Evolutionary conservation across 2,329 filamentous ascomycete genomes (phyloP).

Genomic region (Trichoderma cornu-damae): DNA sequence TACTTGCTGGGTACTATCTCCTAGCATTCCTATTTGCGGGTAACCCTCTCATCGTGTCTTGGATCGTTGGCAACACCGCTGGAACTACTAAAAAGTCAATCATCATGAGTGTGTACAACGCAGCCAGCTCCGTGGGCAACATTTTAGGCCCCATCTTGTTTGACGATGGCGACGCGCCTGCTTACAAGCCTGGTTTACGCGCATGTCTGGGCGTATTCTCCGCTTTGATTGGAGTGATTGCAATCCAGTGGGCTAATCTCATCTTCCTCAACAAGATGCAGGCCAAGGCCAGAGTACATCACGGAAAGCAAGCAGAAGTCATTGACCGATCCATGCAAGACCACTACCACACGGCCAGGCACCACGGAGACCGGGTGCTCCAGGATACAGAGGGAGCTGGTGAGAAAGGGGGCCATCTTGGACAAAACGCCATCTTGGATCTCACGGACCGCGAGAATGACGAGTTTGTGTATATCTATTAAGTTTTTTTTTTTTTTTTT

Average conservation of each 20-base stretch:
- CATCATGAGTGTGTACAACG: constrained; percentile 60
- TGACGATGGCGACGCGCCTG: constrained; percentile 50
- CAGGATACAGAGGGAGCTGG: constrained; percentile 1
- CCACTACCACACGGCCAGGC: constrained; percentile 33
- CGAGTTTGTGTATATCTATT: constrained; percentile 62
- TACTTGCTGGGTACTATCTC: constrained; percentile 60
- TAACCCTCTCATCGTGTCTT: constrained; percentile 61
- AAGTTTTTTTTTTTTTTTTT: no score
- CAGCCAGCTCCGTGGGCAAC: constrained; percentile 57
- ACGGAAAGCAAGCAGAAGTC: constrained; percentile 57
- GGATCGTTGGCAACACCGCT: constrained; percentile 65
- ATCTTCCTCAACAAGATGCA: constrained; percentile 54
- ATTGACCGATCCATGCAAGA: constrained; percentile 57
- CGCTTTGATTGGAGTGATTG: constrained; percentile 47
- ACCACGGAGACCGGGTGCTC: constrained; percentile 19
- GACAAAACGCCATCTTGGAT: constrained; percentile 52
- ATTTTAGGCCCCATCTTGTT: constrained; percentile 64
- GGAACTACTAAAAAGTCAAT: constrained; percentile 63
- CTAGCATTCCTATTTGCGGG: constrained; percentile 61
- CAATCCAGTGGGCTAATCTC: constrained; percentile 52
- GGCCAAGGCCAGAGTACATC: constrained; percentile 47
- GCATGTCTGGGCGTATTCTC: constrained; percentile 52
- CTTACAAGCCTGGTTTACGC: constrained; percentile 53
- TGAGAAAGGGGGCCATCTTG: constrained; percentile 28
- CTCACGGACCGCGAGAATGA: constrained; percentile 62